Evolutionary conservation across 2,329 filamentous ascomycete genomes (phyloP).

Genomic region (Penicillium corylophilum): DNA sequence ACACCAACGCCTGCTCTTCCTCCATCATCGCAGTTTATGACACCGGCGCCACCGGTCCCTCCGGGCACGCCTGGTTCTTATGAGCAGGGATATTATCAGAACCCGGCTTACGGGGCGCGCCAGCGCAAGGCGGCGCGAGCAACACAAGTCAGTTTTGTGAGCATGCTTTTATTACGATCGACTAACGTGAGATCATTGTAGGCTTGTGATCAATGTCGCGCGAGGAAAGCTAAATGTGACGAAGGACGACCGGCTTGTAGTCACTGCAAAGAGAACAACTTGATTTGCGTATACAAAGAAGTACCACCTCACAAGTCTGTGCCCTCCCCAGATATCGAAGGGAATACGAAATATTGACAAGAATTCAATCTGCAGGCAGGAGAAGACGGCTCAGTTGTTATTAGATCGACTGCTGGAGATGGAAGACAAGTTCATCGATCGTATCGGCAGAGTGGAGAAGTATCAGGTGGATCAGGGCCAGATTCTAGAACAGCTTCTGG

Average conservation of each 20-base stretch:
- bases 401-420: conserved; percentile 35
- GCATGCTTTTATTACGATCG: background rate
- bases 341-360: conserved; percentile 1
- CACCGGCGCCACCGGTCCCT: conserved; percentile 26
- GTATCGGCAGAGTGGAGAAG: conserved; percentile 14
- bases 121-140: conserved; percentile 42
- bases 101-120: conserved; percentile 32
- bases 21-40: conserved; percentile 29
- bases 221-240: conserved; percentile 88
- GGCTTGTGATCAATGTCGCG: conserved; percentile 88
- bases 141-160: conserved; percentile 36
- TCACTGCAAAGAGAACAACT: conserved; percentile 80
- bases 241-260: conserved; percentile 81
- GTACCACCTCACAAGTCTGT: conserved; percentile 85
- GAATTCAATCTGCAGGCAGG: conserved; percentile 31
- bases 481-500: background rate
- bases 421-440: conserved; percentile 31
- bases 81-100: conserved; percentile 33
- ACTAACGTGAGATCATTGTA: conserved; percentile 35
- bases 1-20: conserved; percentile 31
- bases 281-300: conserved; percentile 84
- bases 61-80: conserved; percentile 30
- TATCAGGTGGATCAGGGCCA: conserved; percentile 1
- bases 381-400: conserved; percentile 41
- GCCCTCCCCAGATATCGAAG: background rate